Conservation (phyloP, 2,329 filamentous ascomycete species). For the Fusarium penzigii region DNA sequence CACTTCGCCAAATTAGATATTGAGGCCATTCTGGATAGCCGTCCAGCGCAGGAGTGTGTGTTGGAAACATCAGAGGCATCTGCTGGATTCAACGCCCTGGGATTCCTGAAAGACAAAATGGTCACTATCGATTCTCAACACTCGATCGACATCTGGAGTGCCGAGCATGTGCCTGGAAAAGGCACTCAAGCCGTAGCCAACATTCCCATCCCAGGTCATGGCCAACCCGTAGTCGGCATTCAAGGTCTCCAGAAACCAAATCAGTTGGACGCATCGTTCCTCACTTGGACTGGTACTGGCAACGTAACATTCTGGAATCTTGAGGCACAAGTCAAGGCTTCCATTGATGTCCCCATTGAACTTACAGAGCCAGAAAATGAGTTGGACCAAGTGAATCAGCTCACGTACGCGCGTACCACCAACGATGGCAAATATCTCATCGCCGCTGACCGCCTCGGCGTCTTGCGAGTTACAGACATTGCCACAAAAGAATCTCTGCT, state of each 20-base stretch:
- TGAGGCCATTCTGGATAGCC: slow-evolving; percentile 47
- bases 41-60: slow-evolving; percentile 37
- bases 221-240: slow-evolving; percentile 72
- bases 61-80: slow-evolving; percentile 40
- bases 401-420: slow-evolving; percentile 61
- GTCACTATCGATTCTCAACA: slow-evolving; percentile 75
- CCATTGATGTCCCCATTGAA: slow-evolving; percentile 70
- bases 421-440: slow-evolving; percentile 66
- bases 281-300: slow-evolving; percentile 86
- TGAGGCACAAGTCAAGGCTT: slow-evolving; percentile 67
- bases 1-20: slow-evolving; percentile 57
- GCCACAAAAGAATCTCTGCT: slow-evolving; percentile 62
- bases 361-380: slow-evolving; percentile 53
- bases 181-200: slow-evolving; percentile 41
- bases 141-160: slow-evolving; percentile 69
- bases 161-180: slow-evolving; percentile 45
- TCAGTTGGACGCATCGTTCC: slow-evolving; percentile 68
- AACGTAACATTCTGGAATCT: slow-evolving; percentile 80
- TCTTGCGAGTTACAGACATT: slow-evolving; percentile 70
- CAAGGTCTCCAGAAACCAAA: slow-evolving; percentile 63
- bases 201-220: slow-evolving; percentile 62
- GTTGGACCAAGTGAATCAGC: slow-evolving; percentile 56
- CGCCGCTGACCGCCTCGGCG: slow-evolving; percentile 85
- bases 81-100: slow-evolving; percentile 64
- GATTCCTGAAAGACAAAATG: slow-evolving; percentile 65